Evolutionary conservation across 2,329 filamentous ascomycete genomes (phyloP).

Genomic region (Cryphonectria carpinicola): DNA sequence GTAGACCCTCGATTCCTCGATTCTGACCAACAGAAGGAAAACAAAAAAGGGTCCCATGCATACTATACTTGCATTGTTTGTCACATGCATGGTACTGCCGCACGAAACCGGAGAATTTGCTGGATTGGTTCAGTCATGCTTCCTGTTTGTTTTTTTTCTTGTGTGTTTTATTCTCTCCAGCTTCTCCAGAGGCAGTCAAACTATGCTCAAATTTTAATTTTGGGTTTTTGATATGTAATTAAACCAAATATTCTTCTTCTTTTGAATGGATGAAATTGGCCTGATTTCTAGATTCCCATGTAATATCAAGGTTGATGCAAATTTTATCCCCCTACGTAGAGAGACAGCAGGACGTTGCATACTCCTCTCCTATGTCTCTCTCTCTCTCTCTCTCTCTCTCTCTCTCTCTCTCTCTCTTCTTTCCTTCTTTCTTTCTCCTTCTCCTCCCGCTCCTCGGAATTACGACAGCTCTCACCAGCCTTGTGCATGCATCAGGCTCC

Average conservation of each 20-base stretch:
- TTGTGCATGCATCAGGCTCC: slow-evolving; percentile 6
- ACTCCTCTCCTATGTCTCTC: no score
- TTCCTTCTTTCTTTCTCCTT: no score
- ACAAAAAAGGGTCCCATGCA: neutral
- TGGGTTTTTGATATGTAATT: neutral
- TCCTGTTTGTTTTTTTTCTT: neutral
- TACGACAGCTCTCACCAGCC: neutral
- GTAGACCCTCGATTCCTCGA: neutral
- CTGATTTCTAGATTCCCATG: no score
- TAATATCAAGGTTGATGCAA: no score
- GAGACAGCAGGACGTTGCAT: no score
- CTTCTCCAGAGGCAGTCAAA: neutral
- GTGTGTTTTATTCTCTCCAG: neutral
- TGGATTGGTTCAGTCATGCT: neutral
- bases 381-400: no score
- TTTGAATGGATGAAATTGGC: neutral
- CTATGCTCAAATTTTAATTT: neutral
- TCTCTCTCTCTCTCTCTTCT: no score
- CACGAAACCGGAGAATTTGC: neutral
- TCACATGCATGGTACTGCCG: neutral
- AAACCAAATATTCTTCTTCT: neutral
- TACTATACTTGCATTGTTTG: neutral
- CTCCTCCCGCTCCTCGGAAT: neutral
- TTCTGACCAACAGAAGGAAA: neutral
- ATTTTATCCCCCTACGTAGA: no score